Evolutionary conservation across 2,329 filamentous ascomycete genomes (phyloP).

Genomic region (Mariannaea sp.): DNA sequence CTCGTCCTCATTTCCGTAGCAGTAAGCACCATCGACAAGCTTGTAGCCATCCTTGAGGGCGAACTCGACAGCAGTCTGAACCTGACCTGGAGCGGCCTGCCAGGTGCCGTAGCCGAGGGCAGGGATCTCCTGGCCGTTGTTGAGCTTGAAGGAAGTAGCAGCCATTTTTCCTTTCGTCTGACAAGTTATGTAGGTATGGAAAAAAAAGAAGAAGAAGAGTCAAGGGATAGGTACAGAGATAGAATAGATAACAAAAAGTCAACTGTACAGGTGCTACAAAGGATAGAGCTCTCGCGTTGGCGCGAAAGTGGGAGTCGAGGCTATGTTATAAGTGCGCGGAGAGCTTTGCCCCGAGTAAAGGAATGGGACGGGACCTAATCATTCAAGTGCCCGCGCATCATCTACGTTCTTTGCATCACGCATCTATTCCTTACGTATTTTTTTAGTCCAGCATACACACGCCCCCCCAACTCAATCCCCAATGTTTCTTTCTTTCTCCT

Average conservation of each 20-base stretch:
- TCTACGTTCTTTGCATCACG: too few species aligned
- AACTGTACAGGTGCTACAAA: not conserved
- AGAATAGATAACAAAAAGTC: not conserved
- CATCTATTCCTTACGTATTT: too few species aligned
- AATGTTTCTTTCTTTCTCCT: too few species aligned
- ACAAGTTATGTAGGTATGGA: not conserved
- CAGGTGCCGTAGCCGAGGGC: conserved; percentile 69
- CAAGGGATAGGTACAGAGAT: not conserved
- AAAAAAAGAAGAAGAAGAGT: not conserved
- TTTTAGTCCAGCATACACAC: too few species aligned
- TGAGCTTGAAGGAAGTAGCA: conserved; percentile 64
- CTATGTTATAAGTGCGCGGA: conserved; percentile 22
- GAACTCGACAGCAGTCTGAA: conserved; percentile 60
- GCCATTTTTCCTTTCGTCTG: too few species aligned
- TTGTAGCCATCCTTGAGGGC: conserved; percentile 63
- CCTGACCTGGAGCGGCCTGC: conserved; percentile 64
- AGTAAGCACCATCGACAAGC: conserved; percentile 74
- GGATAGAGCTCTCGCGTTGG: not conserved
- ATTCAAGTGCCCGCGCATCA: not conserved
- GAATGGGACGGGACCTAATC: too few species aligned
- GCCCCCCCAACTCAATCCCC: too few species aligned
- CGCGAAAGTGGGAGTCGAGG: conserved; percentile 13
- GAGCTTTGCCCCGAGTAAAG: not conserved
- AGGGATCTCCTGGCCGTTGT: conserved; percentile 67
- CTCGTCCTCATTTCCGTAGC: conserved; percentile 81